Percentiles rank a stretch among this genome's conserved stretches.
phyloP scores from a whole-genome alignment of 148 eudicot genomes.

The Camellia japonica region DNA sequence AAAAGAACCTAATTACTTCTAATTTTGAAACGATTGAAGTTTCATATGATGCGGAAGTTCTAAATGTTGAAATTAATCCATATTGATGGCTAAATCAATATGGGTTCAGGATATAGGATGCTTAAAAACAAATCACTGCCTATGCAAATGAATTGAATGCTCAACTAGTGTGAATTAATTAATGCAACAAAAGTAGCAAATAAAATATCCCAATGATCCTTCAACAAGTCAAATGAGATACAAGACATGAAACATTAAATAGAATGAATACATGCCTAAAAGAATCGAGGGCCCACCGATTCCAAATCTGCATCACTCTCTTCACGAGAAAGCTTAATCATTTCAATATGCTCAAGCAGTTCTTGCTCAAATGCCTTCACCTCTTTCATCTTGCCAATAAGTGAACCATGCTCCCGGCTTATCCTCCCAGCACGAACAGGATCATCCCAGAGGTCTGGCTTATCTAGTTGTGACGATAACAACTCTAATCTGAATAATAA shows the following conservation, averaged over 20 bases:
- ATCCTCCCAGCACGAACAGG: too few relatives aligned
- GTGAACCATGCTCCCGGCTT: too few relatives aligned
- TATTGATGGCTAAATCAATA: neutral
- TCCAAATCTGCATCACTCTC: too few relatives aligned
- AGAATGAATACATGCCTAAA: constrained; percentile 55
- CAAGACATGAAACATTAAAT: neutral
- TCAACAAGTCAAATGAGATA: neutral
- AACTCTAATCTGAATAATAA: too few relatives aligned
- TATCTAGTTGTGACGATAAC: too few relatives aligned
- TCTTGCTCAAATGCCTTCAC: too few relatives aligned
- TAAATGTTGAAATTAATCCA: neutral
- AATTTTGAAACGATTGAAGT: neutral
- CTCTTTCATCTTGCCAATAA: too few relatives aligned
- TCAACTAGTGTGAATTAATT: neutral
- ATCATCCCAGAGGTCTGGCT: too few relatives aligned
- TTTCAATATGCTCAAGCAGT: too few relatives aligned
- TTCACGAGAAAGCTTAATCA: too few relatives aligned
- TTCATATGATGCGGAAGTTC: too few relatives aligned
- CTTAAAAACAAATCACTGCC: neutral
- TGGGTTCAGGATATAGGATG: neutral
- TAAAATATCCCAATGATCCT: neutral
- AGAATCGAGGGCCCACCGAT: too few relatives aligned
- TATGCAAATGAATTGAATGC: neutral
- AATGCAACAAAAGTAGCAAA: neutral
- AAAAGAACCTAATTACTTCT: neutral